Conservation (phyloP, 257 asterid species). For the Gentiana straminea region DNA sequence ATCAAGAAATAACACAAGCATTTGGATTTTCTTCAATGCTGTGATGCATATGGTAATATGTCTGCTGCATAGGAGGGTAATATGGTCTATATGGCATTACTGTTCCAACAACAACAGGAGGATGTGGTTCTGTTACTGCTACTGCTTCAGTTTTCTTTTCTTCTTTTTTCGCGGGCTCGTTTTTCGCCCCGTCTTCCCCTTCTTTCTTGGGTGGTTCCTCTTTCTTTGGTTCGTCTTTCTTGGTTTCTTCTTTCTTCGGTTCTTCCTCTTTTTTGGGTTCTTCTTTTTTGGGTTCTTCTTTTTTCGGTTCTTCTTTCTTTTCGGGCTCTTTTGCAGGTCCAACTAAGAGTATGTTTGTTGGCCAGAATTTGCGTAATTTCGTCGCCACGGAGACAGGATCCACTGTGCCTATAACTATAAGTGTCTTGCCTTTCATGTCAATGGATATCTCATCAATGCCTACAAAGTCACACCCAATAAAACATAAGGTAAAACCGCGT, state of each 20-base stretch:
- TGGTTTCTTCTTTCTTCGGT: conserved; percentile 23
- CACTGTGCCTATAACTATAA: conserved; percentile 66
- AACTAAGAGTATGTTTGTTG: conserved; percentile 45
- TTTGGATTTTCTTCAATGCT: conserved; percentile 86
- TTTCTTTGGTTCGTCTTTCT: conserved; percentile 24
- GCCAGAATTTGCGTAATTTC: conserved; percentile 71
- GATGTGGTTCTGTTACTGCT: conserved; percentile 5
- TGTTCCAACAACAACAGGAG: conserved; percentile 18
- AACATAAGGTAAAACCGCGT: too few species aligned
- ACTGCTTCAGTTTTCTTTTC: conserved; percentile 22
- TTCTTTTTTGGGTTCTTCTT: conserved; percentile 67
- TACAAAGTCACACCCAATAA: conserved; percentile 7
- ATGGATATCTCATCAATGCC: conserved; percentile 68
- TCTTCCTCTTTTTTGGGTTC: conserved; percentile 45
- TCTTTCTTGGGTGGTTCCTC: conserved; percentile 25
- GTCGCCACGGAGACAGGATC: conserved; percentile 78
- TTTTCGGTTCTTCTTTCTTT: conserved; percentile 79
- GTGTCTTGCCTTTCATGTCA: conserved; percentile 64
- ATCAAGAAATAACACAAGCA: conserved; percentile 53
- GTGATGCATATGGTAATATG: conserved; percentile 24
- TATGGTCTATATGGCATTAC: conserved; percentile 40
- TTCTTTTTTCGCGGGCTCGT: conserved; percentile 24
- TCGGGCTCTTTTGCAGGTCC: conserved; percentile 80
- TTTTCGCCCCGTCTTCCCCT: conserved; percentile 19
- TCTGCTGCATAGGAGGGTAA: conserved; percentile 26